Conservation (phyloP, 2,329 filamentous ascomycete species). For the Stromatinia cepivora region DNA sequence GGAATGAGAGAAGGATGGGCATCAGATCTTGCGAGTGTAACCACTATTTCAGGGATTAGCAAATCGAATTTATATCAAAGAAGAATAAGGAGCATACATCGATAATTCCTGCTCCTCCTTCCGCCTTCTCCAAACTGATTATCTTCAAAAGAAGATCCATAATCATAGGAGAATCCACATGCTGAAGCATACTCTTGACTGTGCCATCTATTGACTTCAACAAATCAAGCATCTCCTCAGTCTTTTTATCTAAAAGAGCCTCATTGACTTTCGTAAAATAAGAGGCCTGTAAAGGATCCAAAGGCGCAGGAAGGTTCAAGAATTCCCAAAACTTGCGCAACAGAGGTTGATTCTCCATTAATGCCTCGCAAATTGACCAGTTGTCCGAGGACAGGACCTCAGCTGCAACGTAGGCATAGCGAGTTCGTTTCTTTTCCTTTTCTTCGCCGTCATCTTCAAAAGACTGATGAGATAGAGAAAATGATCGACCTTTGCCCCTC, state of each 20-base stretch:
- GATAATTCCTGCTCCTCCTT: constrained; percentile 88
- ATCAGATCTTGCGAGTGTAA: constrained; percentile 86
- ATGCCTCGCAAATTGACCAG: constrained; percentile 91
- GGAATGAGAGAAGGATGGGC: constrained; percentile 80
- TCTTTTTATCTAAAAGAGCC: constrained; percentile 95
- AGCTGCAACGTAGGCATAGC: constrained; percentile 89
- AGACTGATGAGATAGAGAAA: constrained; percentile 52
- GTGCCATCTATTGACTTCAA: constrained; percentile 82
- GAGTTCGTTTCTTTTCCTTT: constrained; percentile 85
- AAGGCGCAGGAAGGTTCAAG: constrained; percentile 75
- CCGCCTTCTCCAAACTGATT: constrained; percentile 90
- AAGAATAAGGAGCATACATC: constrained; percentile 62
- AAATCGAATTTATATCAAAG: not conserved
- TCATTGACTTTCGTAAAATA: constrained; percentile 99
- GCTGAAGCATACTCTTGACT: constrained; percentile 80
- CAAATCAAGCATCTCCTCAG: constrained; percentile 91
- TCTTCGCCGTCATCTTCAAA: constrained; percentile 64
- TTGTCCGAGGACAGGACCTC: constrained; percentile 94
- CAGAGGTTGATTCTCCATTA: constrained; percentile 79
- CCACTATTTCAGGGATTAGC: constrained; percentile 61
- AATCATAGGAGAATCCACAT: constrained; percentile 96
- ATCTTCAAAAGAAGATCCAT: constrained; percentile 98
- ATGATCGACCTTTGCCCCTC: constrained; percentile 50
- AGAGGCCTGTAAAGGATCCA: constrained; percentile 90
- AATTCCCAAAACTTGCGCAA: constrained; percentile 90